Base-by-base conservation (phyloP, 495 filamentous ascomycete genomes). In the Aspergillus ostianus region DNA sequence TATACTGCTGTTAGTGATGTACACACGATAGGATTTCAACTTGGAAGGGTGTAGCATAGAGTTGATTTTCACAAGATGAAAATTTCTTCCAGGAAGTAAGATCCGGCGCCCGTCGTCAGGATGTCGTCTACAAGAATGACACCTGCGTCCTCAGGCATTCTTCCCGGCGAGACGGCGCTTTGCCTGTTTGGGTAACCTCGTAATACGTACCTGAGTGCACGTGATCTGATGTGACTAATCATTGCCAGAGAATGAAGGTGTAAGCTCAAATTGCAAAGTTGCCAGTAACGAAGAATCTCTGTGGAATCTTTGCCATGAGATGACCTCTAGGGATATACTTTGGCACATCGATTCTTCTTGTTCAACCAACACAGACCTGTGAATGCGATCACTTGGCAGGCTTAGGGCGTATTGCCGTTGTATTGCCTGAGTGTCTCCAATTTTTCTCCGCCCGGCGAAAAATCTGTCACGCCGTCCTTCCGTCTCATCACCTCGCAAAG, bases 361-460 rank as follows among this genome's bases (percentile, higher is more conserved):
- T 49, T 59, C 57, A 62, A 61, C 23, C 4, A 2, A 26, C 23
- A 26, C 23, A 2, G 23, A 26, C 23, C 23, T 4, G 23, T 26
- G 23, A 2, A 26, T 2, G 23, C 23, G 23, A 26, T 26, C 23
- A 26, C 23, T 26, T 26, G 23, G 23, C 23, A 26, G 23, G 2
- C 2, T 2, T 4, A 26, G 23, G 2, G 4, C 23, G 23, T 26
- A 26, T 26, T 26, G 23, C 23, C 23, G 23, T 26, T 4, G 29
- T 32, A 32, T 32, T 32, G 10, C 6, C 13, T 32, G 19, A 3
- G 15, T 23, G 15, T 52, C 56, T 52, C 45, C 23, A 19, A 27
- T 45, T 44, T 26, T 23, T 20, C 52, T 54, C 30, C 51, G 18
- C 45, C 55, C 64, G 66, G 63, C 67, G 54, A 72, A 70, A 70